Conservation (phyloP, 129 eudicot genomes). For the Ambrosia artemisiifolia region DNA sequence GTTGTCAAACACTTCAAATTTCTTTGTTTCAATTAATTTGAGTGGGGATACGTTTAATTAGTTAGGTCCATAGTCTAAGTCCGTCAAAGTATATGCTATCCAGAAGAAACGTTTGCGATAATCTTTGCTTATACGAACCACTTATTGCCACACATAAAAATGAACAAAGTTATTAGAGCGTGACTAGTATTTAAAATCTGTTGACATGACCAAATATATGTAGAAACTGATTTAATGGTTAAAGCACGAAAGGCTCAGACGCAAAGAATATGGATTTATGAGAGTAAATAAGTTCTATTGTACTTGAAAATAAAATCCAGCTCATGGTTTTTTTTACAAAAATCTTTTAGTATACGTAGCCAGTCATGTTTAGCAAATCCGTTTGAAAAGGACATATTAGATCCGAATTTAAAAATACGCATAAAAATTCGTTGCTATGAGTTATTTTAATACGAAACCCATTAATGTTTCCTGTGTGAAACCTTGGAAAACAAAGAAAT, state of each 20-base stretch:
- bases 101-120: neutral
- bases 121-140: neutral
- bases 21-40: constrained; percentile 10
- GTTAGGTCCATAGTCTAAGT: neutral
- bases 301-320: no score
- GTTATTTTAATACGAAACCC: no score
- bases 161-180: neutral
- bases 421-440: no score
- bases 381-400: no score
- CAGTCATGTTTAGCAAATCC: no score
- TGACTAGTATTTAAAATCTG: neutral
- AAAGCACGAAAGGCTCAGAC: neutral
- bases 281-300: neutral
- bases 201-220: neutral
- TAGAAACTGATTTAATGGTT: neutral
- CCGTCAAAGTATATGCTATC: neutral
- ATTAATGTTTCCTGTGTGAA: no score
- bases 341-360: no score
- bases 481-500: no score
- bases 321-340: no score
- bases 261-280: neutral
- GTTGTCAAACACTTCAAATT: neutral
- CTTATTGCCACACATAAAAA: neutral
- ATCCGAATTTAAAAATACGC: no score
- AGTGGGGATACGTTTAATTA: neutral